Conservation (phyloP, 768 basidiomycete genomes). For the Auricularia cornea region DNA sequence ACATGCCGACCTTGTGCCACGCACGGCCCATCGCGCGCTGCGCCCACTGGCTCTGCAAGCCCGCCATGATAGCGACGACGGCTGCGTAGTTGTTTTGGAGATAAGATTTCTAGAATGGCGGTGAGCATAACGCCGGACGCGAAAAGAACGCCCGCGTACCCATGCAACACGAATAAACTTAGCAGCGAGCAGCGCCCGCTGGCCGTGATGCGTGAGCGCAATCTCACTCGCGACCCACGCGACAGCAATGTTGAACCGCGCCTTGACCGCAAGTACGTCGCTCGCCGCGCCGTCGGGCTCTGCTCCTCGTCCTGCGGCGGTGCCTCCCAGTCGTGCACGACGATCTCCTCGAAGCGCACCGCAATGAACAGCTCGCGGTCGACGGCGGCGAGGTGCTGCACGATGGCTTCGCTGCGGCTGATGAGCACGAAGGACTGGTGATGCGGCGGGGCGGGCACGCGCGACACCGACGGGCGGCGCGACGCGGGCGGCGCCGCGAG, state of each 20-base stretch:
- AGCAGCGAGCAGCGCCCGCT: slow-evolving; percentile 54
- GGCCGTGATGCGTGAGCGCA: slow-evolving; percentile 57
- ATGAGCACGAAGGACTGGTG: slow-evolving; percentile 67
- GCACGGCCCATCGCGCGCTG: slow-evolving; percentile 56
- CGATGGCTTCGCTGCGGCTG: slow-evolving; percentile 52
- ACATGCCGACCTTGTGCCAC: slow-evolving; percentile 52
- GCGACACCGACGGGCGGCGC: slow-evolving; percentile 17
- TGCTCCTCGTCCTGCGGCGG: slow-evolving; percentile 40
- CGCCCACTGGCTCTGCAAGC: slow-evolving; percentile 63
- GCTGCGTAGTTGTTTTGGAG: slow-evolving; percentile 68
- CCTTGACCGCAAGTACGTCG: slow-evolving; percentile 60
- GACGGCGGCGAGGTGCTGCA: slow-evolving; percentile 78
- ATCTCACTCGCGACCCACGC: slow-evolving; percentile 79
- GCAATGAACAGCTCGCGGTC: slow-evolving; percentile 80
- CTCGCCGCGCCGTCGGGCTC: slow-evolving; percentile 52
- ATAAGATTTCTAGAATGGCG: slow-evolving; percentile 61
- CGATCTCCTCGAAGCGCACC: slow-evolving; percentile 80
- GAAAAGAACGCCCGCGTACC: slow-evolving; percentile 37
- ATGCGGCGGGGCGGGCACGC: slow-evolving; percentile 24
- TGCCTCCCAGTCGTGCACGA: slow-evolving; percentile 55
- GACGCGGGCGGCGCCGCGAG: slow-evolving; percentile 12
- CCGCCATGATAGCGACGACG: slow-evolving; percentile 70
- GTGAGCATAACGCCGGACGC: background rate
- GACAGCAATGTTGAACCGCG: slow-evolving; percentile 76
- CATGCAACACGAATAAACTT: slow-evolving; percentile 85